phyloP scores from a whole-genome alignment of 495 filamentous ascomycete species.

The Paragyromitra xinjiangensis region DNA sequence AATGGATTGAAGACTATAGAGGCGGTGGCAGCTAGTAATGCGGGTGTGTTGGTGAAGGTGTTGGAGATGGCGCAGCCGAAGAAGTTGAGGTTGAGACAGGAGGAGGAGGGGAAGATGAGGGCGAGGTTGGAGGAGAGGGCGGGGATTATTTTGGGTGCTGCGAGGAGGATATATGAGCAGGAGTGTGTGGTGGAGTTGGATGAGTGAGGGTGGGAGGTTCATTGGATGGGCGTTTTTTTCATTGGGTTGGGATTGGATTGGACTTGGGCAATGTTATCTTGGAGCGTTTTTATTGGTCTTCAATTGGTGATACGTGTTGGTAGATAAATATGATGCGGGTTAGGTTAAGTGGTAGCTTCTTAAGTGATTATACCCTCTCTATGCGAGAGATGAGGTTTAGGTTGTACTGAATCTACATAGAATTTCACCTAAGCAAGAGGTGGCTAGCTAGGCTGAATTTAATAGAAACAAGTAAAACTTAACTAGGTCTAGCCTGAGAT shows the following conservation, averaged over 20 bases:
- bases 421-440: no score
- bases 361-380: background rate
- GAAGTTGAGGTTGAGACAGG: conserved; percentile 67
- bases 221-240: background rate
- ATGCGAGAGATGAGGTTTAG: no score
- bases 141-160: conserved; percentile 72
- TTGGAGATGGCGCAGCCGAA: conserved; percentile 70
- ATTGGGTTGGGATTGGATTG: background rate
- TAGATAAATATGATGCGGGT: background rate
- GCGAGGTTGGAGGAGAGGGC: conserved; percentile 73
- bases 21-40: conserved; percentile 72
- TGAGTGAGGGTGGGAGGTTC: conserved; percentile 18
- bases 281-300: background rate
- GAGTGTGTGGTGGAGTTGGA: conserved; percentile 45
- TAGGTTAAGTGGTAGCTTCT: background rate
- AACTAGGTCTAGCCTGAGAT: no score
- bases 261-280: background rate
- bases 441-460: no score
- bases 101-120: conserved; percentile 70
- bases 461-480: no score
- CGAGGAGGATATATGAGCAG: conserved; percentile 68
- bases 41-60: conserved; percentile 73
- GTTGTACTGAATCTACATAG: no score
- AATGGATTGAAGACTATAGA: conserved; percentile 76
- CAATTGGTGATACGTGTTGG: background rate